Conservation (phyloP, 1,284 basidiomycete species). For the Cystobasidium sp. region DNA sequence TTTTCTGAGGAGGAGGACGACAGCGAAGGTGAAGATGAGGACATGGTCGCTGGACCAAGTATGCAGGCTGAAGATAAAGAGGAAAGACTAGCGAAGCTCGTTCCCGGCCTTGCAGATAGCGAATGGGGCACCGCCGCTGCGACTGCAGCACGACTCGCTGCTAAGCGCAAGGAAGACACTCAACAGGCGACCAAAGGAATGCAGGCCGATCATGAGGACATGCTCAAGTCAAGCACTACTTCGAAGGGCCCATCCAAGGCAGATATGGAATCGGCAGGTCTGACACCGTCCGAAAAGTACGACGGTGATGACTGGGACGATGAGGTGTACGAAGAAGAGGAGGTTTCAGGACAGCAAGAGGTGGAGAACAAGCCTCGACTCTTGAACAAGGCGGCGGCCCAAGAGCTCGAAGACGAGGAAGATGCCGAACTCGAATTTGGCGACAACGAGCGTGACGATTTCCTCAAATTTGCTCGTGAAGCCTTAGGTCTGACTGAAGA, state of each 20-base stretch:
- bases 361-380: constrained; percentile 49
- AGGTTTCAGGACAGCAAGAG: constrained; percentile 25
- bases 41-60: constrained; percentile 59
- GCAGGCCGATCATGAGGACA: not conserved
- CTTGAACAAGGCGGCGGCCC: constrained; percentile 6
- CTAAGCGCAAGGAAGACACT: constrained; percentile 55
- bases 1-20: constrained; percentile 51
- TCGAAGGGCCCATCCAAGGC: not conserved
- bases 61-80: constrained; percentile 55
- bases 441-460: constrained; percentile 84
- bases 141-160: constrained; percentile 53
- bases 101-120: constrained; percentile 56
- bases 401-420: constrained; percentile 50
- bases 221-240: not conserved
- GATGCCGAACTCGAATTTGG: constrained; percentile 67
- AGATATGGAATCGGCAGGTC: constrained; percentile 16
- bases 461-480: constrained; percentile 87
- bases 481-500: constrained; percentile 80
- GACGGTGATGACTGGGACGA: constrained; percentile 49
- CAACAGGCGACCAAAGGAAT: not conserved
- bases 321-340: constrained; percentile 33
- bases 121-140: constrained; percentile 59
- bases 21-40: constrained; percentile 55
- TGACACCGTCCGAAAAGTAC: constrained; percentile 45
- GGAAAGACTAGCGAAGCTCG: constrained; percentile 56